Percentiles rank a stretch among this genome's conserved stretches.
These are phyloP conservation scores for Penicillium griseofulvum DNA, from an alignment of 2,329 filamentous ascomycete species.

Conservation along the genomic window DNA sequence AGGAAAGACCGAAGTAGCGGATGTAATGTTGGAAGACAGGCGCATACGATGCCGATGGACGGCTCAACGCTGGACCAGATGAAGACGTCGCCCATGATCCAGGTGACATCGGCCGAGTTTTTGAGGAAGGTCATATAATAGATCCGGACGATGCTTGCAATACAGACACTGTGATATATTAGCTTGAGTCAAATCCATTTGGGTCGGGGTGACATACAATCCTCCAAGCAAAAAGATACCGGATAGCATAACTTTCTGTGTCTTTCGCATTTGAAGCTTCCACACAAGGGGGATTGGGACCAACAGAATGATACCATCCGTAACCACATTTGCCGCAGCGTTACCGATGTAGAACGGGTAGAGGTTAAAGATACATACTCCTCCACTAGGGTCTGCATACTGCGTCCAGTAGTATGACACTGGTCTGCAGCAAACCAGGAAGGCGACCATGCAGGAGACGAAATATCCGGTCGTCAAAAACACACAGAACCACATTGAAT, in stretches of 20 bases:
- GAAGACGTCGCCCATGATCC: background rate
- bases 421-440: background rate
- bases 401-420: background rate
- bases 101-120: background rate
- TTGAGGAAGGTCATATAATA: background rate
- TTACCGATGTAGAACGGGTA: background rate
- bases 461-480: background rate
- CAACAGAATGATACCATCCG: background rate
- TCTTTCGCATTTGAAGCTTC: background rate
- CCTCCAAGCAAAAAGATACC: background rate
- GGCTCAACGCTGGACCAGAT: background rate
- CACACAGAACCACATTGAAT: background rate
- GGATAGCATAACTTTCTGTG: background rate
- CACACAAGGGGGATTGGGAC: background rate
- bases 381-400: background rate
- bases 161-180: background rate
- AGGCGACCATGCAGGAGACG: background rate
- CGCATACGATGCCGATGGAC: background rate
- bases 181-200: background rate
- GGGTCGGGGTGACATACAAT: background rate
- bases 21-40: background rate
- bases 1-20: background rate
- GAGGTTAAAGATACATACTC: background rate
- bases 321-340: background rate
- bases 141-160: background rate